Conservation (phyloP, 768 basidiomycete genomes). For the Agrocybe chaxingu region DNA sequence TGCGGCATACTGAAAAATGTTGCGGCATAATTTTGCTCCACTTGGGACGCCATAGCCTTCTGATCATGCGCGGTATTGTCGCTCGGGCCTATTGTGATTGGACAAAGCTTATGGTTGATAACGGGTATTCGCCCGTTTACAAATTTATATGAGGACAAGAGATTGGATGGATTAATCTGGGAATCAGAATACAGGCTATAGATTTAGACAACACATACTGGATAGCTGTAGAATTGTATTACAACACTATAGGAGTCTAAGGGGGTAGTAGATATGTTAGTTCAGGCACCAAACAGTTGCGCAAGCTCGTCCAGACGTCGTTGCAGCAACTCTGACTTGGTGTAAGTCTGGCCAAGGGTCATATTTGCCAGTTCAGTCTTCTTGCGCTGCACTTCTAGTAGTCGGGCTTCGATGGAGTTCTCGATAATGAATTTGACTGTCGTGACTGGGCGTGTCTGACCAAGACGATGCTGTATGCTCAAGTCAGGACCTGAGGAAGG, state of each 20-base stretch:
- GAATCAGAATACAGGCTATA: slow-evolving; percentile 9
- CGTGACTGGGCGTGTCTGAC: slow-evolving; percentile 88
- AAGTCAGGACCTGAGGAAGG: neutral
- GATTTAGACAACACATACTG: slow-evolving; percentile 6
- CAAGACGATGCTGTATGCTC: slow-evolving; percentile 79
- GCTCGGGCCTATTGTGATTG: neutral
- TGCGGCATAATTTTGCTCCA: too few species aligned
- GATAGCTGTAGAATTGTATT: slow-evolving; percentile 13
- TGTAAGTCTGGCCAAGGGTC: slow-evolving; percentile 84
- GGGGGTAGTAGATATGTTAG: slow-evolving; percentile 27
- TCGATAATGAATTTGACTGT: slow-evolving; percentile 93
- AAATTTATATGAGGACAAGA: slow-evolving; percentile 10
- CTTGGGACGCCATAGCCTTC: too few species aligned
- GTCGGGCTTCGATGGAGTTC: slow-evolving; percentile 88
- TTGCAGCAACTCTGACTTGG: slow-evolving; percentile 83
- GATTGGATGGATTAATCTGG: slow-evolving; percentile 8
- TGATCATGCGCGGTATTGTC: slow-evolving; percentile 24
- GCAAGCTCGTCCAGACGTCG: slow-evolving; percentile 87
- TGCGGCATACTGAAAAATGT: too few species aligned
- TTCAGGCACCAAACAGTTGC: slow-evolving; percentile 59
- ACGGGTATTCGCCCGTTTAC: neutral
- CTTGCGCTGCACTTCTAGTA: slow-evolving; percentile 91
- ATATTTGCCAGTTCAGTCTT: slow-evolving; percentile 94
- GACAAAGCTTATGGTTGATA: neutral
- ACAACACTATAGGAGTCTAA: slow-evolving; percentile 18